A percentile compares a stretch with the other conserved stretches of the same genome.
Conservation (phyloP, 805 yeast species). For the Metschnikowia sp. region DNA sequence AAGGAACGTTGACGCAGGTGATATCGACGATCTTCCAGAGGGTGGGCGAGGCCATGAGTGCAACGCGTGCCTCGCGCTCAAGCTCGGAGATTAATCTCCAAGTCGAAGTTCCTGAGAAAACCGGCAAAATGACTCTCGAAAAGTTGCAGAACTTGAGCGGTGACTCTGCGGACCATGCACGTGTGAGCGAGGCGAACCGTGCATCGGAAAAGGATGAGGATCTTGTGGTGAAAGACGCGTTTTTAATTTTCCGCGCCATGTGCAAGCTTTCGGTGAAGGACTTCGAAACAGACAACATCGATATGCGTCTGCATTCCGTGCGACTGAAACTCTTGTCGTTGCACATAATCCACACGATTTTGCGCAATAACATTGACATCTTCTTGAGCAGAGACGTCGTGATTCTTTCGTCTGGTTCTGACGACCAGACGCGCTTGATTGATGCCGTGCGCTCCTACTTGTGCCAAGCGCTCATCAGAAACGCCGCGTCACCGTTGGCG, state of each 20-base stretch:
- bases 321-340: slow-evolving; percentile 87
- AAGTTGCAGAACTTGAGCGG: slow-evolving; percentile 55
- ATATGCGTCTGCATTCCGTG: slow-evolving; percentile 87
- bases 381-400: slow-evolving; percentile 60
- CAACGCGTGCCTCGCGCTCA: slow-evolving; percentile 12
- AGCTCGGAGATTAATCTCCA: slow-evolving; percentile 19
- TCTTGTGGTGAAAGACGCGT: slow-evolving; percentile 81
- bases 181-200: slow-evolving; percentile 46
- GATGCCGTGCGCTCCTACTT: slow-evolving; percentile 82
- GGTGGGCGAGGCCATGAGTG: slow-evolving; percentile 28
- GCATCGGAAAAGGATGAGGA: slow-evolving; percentile 58
- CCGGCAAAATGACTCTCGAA: slow-evolving; percentile 49
- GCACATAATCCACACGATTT: slow-evolving; percentile 80
- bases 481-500: slow-evolving; percentile 87
- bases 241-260: slow-evolving; percentile 89
- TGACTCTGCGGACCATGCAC: slow-evolving; percentile 47
- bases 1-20: slow-evolving; percentile 90
- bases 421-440: slow-evolving; percentile 58
- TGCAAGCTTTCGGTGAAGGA: slow-evolving; percentile 86
- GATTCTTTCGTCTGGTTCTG: slow-evolving; percentile 46
- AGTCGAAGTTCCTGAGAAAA: slow-evolving; percentile 8
- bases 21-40: slow-evolving; percentile 83
- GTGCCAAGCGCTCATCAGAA: slow-evolving; percentile 78
- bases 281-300: slow-evolving; percentile 71
- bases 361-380: slow-evolving; percentile 80